A percentile compares a stretch with the other conserved stretches of the same genome.
Conservation (phyloP, 768 basidiomycete species). For the Serpula lacrymans region DNA sequence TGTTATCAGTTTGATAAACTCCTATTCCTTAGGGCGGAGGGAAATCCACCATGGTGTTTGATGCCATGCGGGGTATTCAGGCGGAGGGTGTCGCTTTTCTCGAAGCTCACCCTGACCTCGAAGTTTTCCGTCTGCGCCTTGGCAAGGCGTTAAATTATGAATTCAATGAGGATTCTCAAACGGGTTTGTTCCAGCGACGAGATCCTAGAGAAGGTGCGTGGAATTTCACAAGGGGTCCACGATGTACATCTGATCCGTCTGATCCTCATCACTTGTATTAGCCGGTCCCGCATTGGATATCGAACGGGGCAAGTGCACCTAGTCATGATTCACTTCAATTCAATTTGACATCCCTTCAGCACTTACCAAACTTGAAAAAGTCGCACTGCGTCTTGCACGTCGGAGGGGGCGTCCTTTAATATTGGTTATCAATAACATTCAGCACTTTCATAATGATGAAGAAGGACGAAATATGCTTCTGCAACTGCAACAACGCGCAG, state of each 20-base stretch:
- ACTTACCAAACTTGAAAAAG: slow-evolving; percentile 82
- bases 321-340: slow-evolving; percentile 1
- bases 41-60: slow-evolving; percentile 81
- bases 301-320: slow-evolving; percentile 56
- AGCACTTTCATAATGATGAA: slow-evolving; percentile 73
- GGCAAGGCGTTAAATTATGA: slow-evolving; percentile 88
- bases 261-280: slow-evolving; percentile 13
- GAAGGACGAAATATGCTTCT: slow-evolving; percentile 76
- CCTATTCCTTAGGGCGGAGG: slow-evolving; percentile 58
- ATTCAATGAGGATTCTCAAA: slow-evolving; percentile 80
- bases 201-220: slow-evolving; percentile 74
- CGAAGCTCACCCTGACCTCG: slow-evolving; percentile 83
- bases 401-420: slow-evolving; percentile 67
- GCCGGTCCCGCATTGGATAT: slow-evolving; percentile 79
- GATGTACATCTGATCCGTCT: slow-evolving; percentile 11
- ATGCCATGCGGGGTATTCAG: slow-evolving; percentile 70
- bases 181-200: slow-evolving; percentile 73
- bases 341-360: slow-evolving; percentile 34
- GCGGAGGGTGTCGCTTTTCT: slow-evolving; percentile 74
- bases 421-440: slow-evolving; percentile 77
- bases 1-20: slow-evolving; percentile 8
- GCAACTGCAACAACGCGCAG: slow-evolving; percentile 83
- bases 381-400: slow-evolving; percentile 63
- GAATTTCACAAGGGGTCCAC: slow-evolving; percentile 8
- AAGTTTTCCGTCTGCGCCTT: slow-evolving; percentile 80